Base-by-base conservation (phyloP, 2,329 filamentous ascomycete genomes). In the Rhynchosporium secalis region DNA sequence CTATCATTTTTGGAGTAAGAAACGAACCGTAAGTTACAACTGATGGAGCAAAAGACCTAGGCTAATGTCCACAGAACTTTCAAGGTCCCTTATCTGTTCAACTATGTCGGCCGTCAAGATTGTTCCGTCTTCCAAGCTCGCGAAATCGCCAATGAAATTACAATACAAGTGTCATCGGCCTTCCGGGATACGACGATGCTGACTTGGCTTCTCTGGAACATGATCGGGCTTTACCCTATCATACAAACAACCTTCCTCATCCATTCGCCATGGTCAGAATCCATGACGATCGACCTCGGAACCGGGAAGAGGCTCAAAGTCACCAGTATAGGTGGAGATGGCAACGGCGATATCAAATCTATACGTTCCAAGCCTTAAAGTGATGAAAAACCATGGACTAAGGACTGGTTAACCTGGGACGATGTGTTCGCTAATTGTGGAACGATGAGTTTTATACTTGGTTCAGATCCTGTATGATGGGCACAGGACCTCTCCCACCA, bases 151-250 rank as follows among this genome's bases (percentile, higher is more conserved):
- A 85, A 66, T 74, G 77, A 13, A 85, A 83, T 75, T 90, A 89
- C 74, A 78, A 77, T 55, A 77, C 81, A 1, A 81, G 81, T 0
- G 76, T 78, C 0, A 71, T 70, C 7, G 88, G 88, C 0, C 77
- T 91, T 0, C 88, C 88, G 0, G 88, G 88, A 0, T 90, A 91
- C n/a, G n/a, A n/a, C 88, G 13, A 90, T 91, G 87, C 86, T 91
- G 71, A 85, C 82, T 7, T 89, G 86, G 83, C 74, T 88, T 2
- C 74, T 89, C 8, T 90, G 87, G 84, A 84, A 83, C 65, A 88
- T 88, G 81, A 80, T 89, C 43, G 87, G 87, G 1, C 75, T 90
- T 33, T 89, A 88, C 67, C 87, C 87, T 1, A 76, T 90, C 65
- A 88, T 86, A 0, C 87, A 90, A 76, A 85, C 85, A 0, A 87